These are phyloP conservation scores for Agrocybe pediades DNA, from an alignment of 768 basidiomycete species.

Conservation along the genomic window DNA sequence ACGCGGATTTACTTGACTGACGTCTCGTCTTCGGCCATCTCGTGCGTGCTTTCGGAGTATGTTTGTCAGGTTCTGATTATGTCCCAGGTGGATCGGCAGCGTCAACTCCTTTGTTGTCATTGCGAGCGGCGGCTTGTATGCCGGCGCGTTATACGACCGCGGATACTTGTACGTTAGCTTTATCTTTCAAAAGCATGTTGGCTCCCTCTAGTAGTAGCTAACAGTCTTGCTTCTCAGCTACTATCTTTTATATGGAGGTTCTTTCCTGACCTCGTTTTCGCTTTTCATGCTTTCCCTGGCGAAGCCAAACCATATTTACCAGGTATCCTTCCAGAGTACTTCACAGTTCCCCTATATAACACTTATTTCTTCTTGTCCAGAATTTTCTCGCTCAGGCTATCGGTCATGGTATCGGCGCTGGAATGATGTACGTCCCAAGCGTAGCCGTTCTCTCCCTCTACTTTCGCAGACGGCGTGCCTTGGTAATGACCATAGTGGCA, in stretches of 20 bases:
- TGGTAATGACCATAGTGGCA: constrained; percentile 51
- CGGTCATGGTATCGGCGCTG: background rate
- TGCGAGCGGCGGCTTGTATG: background rate
- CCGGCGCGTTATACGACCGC: constrained; percentile 4
- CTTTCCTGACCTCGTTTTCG: background rate
- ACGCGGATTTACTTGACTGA: constrained; percentile 6
- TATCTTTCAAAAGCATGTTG: background rate
- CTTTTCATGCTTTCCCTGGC: background rate
- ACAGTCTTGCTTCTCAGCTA: background rate
- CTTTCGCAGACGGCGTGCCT: constrained; percentile 44
- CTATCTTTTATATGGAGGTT: background rate
- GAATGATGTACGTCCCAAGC: constrained; percentile 16
- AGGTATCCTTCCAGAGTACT: background rate
- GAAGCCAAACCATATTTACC: background rate
- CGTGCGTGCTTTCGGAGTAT: background rate
- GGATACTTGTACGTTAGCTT: constrained; percentile 8
- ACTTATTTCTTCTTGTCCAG: background rate
- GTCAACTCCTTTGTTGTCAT: constrained; percentile 8
- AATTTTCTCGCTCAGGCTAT: constrained; percentile 1
- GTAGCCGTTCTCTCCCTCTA: constrained; percentile 51
- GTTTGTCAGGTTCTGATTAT: background rate
- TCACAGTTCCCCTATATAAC: background rate
- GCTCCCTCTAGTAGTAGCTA: background rate
- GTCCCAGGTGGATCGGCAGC: constrained; percentile 8
- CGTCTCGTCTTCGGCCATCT: constrained; percentile 9